Evolutionary conservation across 2,329 filamentous ascomycete species (phyloP), one percentile per base, ranked within the genome.

Genomic region (Fusarium nelsonii): DNA sequence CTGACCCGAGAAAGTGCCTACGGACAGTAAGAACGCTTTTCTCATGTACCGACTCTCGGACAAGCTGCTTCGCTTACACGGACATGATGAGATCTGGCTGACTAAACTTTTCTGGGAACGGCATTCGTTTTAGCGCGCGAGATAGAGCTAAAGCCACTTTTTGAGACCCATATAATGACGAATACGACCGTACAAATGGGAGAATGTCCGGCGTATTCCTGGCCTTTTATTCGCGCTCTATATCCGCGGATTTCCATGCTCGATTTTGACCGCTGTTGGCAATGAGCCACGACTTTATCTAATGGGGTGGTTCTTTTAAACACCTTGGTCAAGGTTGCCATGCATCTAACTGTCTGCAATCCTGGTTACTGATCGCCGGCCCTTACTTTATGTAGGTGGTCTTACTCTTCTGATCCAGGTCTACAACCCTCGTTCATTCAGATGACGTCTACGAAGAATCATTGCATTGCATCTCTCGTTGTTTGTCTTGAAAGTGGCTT

Each of bases 51-150:
- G 53, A 62, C 51, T 57, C 46, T 69, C 55, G 49, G 56, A 59
- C 52, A 53, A 37, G 33, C 41, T 53, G 62, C 56, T 69, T 67
- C 63, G 66, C 66, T 69, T 67, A 69, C 65, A 66, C 57, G 43
- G 44, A 53, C 26, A 53, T 46, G 49, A 34, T 45, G 51, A 48
- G 52, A 57, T 70, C 41, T 54, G 23, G 61, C 40, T 63, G 48
- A 69, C 57, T 69, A 69, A 50, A 34, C 30, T 45, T 52, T 51
- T 34, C 28, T 45, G 37, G 40, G 36, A 26, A 36, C 51, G 51
- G 60, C 52, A 65, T 44, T 46, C 28, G 37, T 64, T 64, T 65
- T 69, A 69, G 65, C 61, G 65, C 59, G n/a, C 37, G 26, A 49
- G 49, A 37, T 36, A 49, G 28, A 48, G 48, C 44, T 46, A 65